Conservation (phyloP, 257 asterid genomes). For the Solanum chilense region DNA sequence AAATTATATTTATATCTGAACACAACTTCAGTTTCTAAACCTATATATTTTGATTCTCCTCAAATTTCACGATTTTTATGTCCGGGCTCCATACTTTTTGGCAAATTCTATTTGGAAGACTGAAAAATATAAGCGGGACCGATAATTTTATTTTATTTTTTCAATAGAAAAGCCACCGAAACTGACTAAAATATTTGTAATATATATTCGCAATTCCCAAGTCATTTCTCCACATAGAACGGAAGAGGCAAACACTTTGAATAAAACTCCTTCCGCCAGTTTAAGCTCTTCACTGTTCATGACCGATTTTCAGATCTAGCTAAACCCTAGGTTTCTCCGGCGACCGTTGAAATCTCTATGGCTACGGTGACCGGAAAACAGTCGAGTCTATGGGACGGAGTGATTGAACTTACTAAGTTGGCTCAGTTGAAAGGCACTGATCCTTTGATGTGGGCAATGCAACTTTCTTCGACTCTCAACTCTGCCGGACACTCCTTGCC, state of each 20-base stretch:
- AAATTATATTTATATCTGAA: too few species aligned
- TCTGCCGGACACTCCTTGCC: slow-evolving; percentile 68
- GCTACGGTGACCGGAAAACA: slow-evolving; percentile 11
- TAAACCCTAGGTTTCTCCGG: neutral
- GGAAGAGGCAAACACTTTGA: neutral
- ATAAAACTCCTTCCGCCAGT: neutral
- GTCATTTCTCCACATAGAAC: neutral
- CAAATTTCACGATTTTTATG: too few species aligned
- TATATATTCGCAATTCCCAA: neutral
- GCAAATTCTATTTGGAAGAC: neutral
- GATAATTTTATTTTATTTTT: neutral
- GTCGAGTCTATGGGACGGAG: slow-evolving; percentile 42
- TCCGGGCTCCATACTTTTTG: neutral
- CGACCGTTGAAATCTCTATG: neutral
- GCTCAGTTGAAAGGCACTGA: slow-evolving; percentile 71
- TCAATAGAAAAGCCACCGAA: neutral
- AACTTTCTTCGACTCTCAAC: slow-evolving; percentile 52
- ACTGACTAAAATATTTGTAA: neutral
- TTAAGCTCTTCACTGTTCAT: neutral
- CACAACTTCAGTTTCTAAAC: neutral
- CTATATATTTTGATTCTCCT: neutral
- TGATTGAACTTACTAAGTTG: slow-evolving; percentile 60
- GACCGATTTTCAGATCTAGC: neutral
- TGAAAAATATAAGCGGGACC: neutral
- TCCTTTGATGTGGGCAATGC: slow-evolving; percentile 74